Evolutionary conservation across 129 eudicot species (phyloP).

Genomic region (Flaveria sonorensis): DNA sequence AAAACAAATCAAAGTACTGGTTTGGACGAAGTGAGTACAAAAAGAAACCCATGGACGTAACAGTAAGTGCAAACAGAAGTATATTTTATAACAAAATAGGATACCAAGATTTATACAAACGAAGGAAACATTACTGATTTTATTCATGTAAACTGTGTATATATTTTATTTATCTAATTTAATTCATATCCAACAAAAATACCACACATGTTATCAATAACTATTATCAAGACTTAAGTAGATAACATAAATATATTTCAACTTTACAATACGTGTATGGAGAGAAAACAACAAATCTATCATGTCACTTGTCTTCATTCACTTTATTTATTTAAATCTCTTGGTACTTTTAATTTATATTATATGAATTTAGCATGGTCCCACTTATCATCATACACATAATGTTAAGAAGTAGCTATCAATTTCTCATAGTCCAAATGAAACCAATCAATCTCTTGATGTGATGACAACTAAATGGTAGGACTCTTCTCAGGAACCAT

Average conservation of each 20-base stretch:
- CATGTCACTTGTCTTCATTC: slow-evolving; percentile 11
- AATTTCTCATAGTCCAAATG: slow-evolving; percentile 10
- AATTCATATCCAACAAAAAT: background rate
- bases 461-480: background rate
- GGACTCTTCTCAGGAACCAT: background rate
- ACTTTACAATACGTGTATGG: background rate
- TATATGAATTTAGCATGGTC: background rate
- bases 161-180: too few species aligned
- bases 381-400: slow-evolving; percentile 16
- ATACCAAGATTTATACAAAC: too few species aligned
- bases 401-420: slow-evolving; percentile 11
- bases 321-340: background rate
- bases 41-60: too few species aligned
- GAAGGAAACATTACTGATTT: too few species aligned
- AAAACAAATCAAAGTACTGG: too few species aligned
- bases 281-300: background rate
- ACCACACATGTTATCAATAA: background rate
- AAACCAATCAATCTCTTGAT: slow-evolving; percentile 17
- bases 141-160: too few species aligned
- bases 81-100: too few species aligned
- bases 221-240: background rate
- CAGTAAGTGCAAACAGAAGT: too few species aligned
- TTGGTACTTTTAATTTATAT: background rate
- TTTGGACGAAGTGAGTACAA: too few species aligned
- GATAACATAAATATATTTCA: background rate